phyloP scores from a whole-genome alignment of 371 early-diverging fungal genomes.

The Fennellomyces sp. region DNA sequence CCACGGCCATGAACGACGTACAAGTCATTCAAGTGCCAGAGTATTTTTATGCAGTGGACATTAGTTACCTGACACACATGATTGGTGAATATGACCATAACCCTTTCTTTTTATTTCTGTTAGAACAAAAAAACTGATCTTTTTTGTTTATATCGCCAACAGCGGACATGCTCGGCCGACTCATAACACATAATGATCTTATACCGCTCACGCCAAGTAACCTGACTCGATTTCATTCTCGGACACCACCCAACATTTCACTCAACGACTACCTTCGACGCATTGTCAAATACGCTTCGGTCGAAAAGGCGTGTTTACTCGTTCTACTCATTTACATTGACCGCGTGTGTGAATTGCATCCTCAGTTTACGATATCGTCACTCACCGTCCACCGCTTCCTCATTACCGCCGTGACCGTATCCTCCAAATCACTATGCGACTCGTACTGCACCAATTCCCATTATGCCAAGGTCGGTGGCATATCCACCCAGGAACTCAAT shows the following conservation, averaged over 20 bases:
- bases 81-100: slow-evolving; percentile 53
- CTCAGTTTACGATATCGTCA: slow-evolving; percentile 88
- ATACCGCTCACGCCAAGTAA: slow-evolving; percentile 80
- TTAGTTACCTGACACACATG: slow-evolving; percentile 74
- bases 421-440: slow-evolving; percentile 88
- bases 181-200: slow-evolving; percentile 86
- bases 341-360: slow-evolving; percentile 78
- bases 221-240: slow-evolving; percentile 95
- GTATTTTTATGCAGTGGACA: slow-evolving; percentile 74
- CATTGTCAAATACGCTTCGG: slow-evolving; percentile 87
- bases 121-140: background rate
- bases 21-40: slow-evolving; percentile 57
- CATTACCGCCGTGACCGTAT: slow-evolving; percentile 89
- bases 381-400: slow-evolving; percentile 95
- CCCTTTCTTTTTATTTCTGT: background rate
- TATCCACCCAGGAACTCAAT: slow-evolving; percentile 91
- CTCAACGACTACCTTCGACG: slow-evolving; percentile 81
- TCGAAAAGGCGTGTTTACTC: slow-evolving; percentile 87
- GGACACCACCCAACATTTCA: slow-evolving; percentile 89
- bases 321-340: slow-evolving; percentile 93
- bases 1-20: slow-evolving; percentile 7
- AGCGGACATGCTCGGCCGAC: slow-evolving; percentile 80
- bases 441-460: slow-evolving; percentile 86
- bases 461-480: slow-evolving; percentile 94
- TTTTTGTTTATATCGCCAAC: too few relatives aligned